These are phyloP conservation scores for Piper betle DNA, from an alignment of 164 flowering plant genomes.

Conservation along the genomic window DNA sequence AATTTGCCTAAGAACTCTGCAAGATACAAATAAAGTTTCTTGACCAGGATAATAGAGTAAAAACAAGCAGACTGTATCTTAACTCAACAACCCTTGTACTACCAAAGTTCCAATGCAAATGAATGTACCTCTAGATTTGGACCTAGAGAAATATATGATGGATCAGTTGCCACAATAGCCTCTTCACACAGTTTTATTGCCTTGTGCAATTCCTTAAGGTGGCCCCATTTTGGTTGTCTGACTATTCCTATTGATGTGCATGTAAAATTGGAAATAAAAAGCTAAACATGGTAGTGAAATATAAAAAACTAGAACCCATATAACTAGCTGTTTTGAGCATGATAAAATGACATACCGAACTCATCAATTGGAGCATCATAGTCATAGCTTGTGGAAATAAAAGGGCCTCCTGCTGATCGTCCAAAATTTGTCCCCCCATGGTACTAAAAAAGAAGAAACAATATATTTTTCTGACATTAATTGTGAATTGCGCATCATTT, in stretches of 20 bases:
- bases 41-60: not conserved
- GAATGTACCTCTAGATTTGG: constrained; percentile 61
- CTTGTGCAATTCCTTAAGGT: constrained; percentile 75
- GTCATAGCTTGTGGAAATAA: constrained; percentile 82
- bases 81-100: not conserved
- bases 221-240: constrained; percentile 94
- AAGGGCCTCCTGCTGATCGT: constrained; percentile 87
- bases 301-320: not conserved
- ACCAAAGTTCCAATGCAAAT: not conserved
- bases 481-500: not conserved
- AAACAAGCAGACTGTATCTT: not conserved
- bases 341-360: constrained; percentile 52
- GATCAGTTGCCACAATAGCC: constrained; percentile 70
- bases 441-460: constrained; percentile 37
- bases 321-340: too few relatives aligned
- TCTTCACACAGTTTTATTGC: constrained; percentile 88
- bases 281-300: not conserved
- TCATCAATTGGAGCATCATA: constrained; percentile 99
- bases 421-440: constrained; percentile 99
- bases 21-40: not conserved
- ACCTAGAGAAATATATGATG: constrained; percentile 52
- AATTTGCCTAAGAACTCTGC: not conserved
- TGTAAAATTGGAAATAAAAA: not conserved
- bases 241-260: constrained; percentile 40
- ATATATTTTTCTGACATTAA: not conserved